Conservation (phyloP, 2,329 filamentous ascomycete species). For the Penicillium sp. region DNA sequence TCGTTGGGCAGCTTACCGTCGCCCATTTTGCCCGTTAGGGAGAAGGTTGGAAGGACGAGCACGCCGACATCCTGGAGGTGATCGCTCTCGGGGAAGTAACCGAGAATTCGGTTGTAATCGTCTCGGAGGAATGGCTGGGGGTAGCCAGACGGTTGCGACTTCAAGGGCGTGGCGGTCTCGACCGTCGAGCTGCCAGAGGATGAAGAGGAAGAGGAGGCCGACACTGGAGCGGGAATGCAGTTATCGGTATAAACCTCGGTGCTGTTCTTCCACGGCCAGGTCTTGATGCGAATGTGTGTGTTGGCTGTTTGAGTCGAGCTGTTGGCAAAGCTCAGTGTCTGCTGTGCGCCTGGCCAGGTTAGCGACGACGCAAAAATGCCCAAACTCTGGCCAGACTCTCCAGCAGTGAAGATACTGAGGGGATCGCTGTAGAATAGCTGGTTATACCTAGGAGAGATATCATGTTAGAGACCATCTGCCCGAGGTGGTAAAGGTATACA, state of each 20-base stretch:
- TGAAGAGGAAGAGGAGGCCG: not conserved
- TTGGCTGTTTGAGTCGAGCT: conserved; percentile 41
- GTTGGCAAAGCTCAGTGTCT: conserved; percentile 53
- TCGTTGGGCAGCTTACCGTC: no score
- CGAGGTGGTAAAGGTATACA: not conserved
- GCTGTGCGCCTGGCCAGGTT: conserved; percentile 33
- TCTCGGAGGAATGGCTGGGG: conserved; percentile 15
- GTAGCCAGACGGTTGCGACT: conserved; percentile 2
- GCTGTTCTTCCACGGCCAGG: conserved; percentile 48
- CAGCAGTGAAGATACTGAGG: no score
- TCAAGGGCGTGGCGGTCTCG: not conserved
- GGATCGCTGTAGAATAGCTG: not conserved
- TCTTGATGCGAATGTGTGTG: not conserved
- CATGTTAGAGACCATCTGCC: no score
- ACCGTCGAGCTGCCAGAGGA: not conserved
- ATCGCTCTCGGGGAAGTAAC: conserved; percentile 45
- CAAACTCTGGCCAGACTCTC: no score
- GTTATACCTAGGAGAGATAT: conserved; percentile 2
- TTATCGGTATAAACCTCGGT: conserved; percentile 41
- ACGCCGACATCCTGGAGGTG: conserved; percentile 45
- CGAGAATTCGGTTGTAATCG: conserved; percentile 31
- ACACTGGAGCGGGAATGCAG: not conserved
- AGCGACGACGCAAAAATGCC: not conserved
- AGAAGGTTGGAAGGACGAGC: conserved; percentile 26
- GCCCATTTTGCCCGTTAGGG: conserved; percentile 14